A percentile compares a stretch with the other conserved stretches of the same genome.
These are phyloP conservation scores for Amyloporia xantha DNA, from an alignment of 768 basidiomycete species.

Conservation along the genomic window DNA sequence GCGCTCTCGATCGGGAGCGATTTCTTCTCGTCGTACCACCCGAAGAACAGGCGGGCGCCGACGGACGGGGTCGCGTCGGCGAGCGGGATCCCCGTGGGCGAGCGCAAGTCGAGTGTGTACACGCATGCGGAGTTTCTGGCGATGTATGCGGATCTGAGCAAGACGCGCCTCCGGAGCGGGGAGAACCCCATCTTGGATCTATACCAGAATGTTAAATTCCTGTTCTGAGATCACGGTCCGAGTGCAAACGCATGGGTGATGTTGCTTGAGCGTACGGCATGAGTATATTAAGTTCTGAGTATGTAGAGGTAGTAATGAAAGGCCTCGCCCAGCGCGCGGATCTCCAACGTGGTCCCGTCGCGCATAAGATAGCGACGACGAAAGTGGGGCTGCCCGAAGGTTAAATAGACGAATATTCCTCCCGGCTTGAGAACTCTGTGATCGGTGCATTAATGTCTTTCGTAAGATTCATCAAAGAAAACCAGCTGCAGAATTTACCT, in stretches of 20 bases:
- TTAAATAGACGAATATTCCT: slow-evolving; percentile 71
- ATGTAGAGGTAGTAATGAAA: slow-evolving; percentile 84
- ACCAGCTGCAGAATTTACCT: too few relatives aligned
- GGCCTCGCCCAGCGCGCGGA: slow-evolving; percentile 66
- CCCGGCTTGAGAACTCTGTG: slow-evolving; percentile 52
- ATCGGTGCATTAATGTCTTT: too few relatives aligned
- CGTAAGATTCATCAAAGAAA: too few relatives aligned
- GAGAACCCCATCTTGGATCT: slow-evolving; percentile 87
- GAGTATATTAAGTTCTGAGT: slow-evolving; percentile 32
- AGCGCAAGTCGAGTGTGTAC: slow-evolving; percentile 77
- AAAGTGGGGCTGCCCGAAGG: slow-evolving; percentile 89
- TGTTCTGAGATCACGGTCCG: too few relatives aligned
- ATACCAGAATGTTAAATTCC: slow-evolving; percentile 90
- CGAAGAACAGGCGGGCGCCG: slow-evolving; percentile 50
- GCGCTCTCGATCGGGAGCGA: slow-evolving; percentile 47
- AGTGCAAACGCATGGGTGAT: too few relatives aligned
- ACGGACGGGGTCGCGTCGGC: slow-evolving; percentile 67
- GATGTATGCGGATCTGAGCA: slow-evolving; percentile 70
- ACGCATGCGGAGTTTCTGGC: slow-evolving; percentile 85
- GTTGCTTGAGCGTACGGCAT: too few relatives aligned
- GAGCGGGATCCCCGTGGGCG: slow-evolving; percentile 74
- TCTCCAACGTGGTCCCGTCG: slow-evolving; percentile 52
- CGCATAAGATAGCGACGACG: slow-evolving; percentile 59
- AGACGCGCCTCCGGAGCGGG: slow-evolving; percentile 69
- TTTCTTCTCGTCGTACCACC: slow-evolving; percentile 68